Evolutionary conservation across 345 rosid genomes (phyloP).

Genomic region (Camelina laxa): DNA sequence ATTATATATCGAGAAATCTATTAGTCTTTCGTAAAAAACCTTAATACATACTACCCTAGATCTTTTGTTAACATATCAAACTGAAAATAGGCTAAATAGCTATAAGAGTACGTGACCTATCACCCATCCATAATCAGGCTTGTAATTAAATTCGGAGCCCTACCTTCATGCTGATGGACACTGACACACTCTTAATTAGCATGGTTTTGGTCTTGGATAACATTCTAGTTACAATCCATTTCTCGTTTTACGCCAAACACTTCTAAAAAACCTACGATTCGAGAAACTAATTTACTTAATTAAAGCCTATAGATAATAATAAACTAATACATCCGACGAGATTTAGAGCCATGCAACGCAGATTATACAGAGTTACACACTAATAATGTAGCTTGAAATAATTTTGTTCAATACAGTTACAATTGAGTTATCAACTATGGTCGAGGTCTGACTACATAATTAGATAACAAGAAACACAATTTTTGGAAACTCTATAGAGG

Average conservation of each 20-base stretch:
- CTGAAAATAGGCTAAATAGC: neutral
- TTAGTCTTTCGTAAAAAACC: neutral
- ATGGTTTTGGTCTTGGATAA: constrained; percentile 5
- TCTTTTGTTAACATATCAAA: neutral
- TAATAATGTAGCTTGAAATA: too few species aligned
- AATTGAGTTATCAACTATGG: neutral
- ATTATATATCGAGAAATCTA: neutral
- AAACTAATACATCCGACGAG: too few species aligned
- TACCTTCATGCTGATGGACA: constrained; percentile 3
- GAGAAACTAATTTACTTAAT: neutral
- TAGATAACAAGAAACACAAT: neutral
- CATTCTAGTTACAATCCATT: neutral
- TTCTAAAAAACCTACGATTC: neutral
- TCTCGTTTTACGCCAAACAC: neutral
- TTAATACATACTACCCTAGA: too few species aligned
- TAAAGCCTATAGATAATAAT: neutral
- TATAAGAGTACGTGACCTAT: neutral
- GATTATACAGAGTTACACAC: too few species aligned
- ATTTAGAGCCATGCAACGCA: too few species aligned
- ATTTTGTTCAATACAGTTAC: neutral
- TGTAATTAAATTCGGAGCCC: neutral
- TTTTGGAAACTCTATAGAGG: neutral
- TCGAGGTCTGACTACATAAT: neutral
- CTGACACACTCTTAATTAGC: constrained; percentile 8
- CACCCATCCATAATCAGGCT: constrained; percentile 1